Evolutionary conservation across 1,284 basidiomycete genomes (phyloP), one percentile per base, ranked within the genome.

Genomic region (Pascua guehoae): DNA sequence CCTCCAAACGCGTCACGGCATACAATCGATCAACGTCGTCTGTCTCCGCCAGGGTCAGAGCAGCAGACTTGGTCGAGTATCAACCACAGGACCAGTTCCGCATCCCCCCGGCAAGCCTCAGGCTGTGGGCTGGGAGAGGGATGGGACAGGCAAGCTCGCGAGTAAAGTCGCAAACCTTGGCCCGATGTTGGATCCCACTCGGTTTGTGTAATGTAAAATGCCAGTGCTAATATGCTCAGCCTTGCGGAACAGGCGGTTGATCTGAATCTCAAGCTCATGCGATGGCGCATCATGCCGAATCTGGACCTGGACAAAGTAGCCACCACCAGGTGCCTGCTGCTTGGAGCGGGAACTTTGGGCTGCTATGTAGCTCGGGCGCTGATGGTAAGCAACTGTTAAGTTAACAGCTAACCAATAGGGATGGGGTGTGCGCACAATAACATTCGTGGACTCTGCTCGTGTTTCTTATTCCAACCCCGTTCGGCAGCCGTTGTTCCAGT

Each of bases 391-490:
- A 16, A 18, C 45, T 15, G 12, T 11, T 41, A 10, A 12, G 16
- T 14, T 14, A 14, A 14, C 3, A 32, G 39, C 48, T 52, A 3
- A 4, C 37, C 1, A 32, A 63, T 32, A 94, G 91, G 92, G 87
- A 1, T 98, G 95, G 95, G 95, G 95, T 8, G 87, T 98, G 4
- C 84, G 91, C 8, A 91, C 84, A 16, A 96, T 98, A 69, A 95
- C 93, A 0, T 85, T 98, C 52, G 86, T 97, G 37, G 95, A 98
- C 76, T 93, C 88, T 2, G 85, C 87, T 0, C 85, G 82, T 32
- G 94, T 98, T 2, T 95, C 92, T 0, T 98, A 92, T 76, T 97
- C 92, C 11, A 98, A 98, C 74, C 95, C 95, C 0, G 95, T 97
- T 18, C 83, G 95, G 41, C 96, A 98, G 72, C 95, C 96, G 3